Conservation (phyloP, 805 yeast species). For the Cephaloascus albidus region DNA sequence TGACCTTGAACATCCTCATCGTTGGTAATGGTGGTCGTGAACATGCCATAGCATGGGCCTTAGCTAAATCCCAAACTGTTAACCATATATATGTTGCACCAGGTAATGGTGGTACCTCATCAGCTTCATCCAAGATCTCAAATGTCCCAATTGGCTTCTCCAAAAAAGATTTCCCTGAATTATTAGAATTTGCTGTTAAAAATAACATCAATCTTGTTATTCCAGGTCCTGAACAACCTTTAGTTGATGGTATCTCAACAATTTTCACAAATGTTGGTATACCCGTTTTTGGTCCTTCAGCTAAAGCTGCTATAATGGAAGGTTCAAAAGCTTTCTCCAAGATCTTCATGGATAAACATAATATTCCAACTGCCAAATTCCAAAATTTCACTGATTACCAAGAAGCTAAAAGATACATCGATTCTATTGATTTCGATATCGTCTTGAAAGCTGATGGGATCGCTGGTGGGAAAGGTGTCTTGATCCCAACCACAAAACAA, state of each 20-base stretch:
- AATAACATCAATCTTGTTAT: conserved; percentile 65
- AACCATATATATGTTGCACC: conserved; percentile 82
- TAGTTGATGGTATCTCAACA: conserved; percentile 84
- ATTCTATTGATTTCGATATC: conserved; percentile 56
- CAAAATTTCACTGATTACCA: conserved; percentile 72
- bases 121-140: conserved; percentile 41
- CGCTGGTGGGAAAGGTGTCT: conserved; percentile 98
- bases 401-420: conserved; percentile 65
- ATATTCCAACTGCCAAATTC: conserved; percentile 91
- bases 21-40: conserved; percentile 99
- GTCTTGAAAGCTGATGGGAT: conserved; percentile 97
- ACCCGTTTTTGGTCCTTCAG: conserved; percentile 95
- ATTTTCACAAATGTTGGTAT: conserved; percentile 75
- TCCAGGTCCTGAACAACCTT: conserved; percentile 99
- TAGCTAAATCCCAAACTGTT: conserved; percentile 70
- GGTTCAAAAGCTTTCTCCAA: conserved; percentile 95
- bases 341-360: conserved; percentile 84
- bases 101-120: conserved; percentile 89
- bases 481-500: conserved; percentile 75
- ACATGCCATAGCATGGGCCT: conserved; percentile 91
- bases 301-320: conserved; percentile 86
- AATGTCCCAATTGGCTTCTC: conserved; percentile 64
- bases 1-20: conserved; percentile 52
- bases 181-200: conserved; percentile 67
- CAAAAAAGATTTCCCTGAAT: conserved; percentile 55